A percentile compares a stretch with the other conserved stretches of the same genome.
Conservation (phyloP, 192 early-diverging fungal genomes). For the Coemansia sp. region DNA sequence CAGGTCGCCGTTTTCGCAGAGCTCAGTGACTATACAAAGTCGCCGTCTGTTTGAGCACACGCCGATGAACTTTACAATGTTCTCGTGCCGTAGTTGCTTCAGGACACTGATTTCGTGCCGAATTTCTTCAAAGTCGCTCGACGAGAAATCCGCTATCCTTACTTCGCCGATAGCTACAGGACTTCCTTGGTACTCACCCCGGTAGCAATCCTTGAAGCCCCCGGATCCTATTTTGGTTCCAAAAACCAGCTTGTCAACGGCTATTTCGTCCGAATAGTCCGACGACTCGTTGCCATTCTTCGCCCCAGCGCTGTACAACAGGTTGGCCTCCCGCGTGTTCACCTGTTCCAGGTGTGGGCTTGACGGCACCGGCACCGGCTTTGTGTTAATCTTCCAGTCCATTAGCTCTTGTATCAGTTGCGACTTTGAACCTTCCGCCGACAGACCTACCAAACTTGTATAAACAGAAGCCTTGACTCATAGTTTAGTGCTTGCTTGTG, state of each 20-base stretch:
- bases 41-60: constrained; percentile 66
- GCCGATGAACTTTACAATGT: constrained; percentile 71
- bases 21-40: constrained; percentile 72
- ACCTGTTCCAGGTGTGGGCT: constrained; percentile 61
- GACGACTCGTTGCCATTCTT: constrained; percentile 53
- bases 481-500: neutral
- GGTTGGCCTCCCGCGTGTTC: constrained; percentile 51
- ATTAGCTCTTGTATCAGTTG: constrained; percentile 61
- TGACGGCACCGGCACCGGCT: constrained; percentile 67
- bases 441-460: constrained; percentile 51
- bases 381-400: constrained; percentile 66
- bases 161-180: constrained; percentile 73
- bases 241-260: constrained; percentile 59
- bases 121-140: constrained; percentile 68
- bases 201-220: constrained; percentile 78
- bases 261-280: constrained; percentile 61
- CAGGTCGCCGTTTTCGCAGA: constrained; percentile 72
- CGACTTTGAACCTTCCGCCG: constrained; percentile 64
- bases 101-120: constrained; percentile 76
- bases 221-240: constrained; percentile 71
- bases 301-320: constrained; percentile 42
- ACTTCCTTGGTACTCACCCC: constrained; percentile 63
- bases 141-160: constrained; percentile 65
- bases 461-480: too few species aligned
- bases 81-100: constrained; percentile 76